Base-by-base conservation (phyloP, 1,284 basidiomycete species). In the Irpex rosettiformis region DNA sequence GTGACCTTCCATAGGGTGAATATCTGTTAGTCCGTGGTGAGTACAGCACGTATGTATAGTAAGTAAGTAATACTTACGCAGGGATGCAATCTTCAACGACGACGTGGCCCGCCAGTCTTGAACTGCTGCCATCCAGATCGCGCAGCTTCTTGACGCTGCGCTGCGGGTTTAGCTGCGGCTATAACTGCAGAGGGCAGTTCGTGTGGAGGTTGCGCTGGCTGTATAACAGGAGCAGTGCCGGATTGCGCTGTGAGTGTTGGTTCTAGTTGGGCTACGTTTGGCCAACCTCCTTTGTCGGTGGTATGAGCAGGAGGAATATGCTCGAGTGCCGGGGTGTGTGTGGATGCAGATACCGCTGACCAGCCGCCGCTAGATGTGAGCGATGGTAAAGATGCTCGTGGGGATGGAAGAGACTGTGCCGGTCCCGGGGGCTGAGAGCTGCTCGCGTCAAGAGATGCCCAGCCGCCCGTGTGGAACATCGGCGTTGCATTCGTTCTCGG, bases 101-200 rank as follows among this genome's bases (percentile, higher is more conserved):
- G 66, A 29, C 67, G 63, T 3, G 68, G 63, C 13, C 61, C 68
- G 13, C 65, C 68, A 27, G 68, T 63, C 29, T 67, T 79, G 63
- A 84, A 85, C 61, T 82, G 77, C 67, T 84, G 81, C 83, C 83
- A 84, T 30, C 78, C 80, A 25, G 77, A 77, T 2, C 70, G 65
- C 3, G 68, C 62, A 0, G 59, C 42, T 42, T 70, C 69, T 51
- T 66, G 68, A 2, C 60, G 59, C 3, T 52, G 55, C 13, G 61
- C 52, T 25, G 49, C 25, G 21, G 54, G 51, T n/a, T 51, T 24
- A 5, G 53, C 22, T 54, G 18, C 7, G 8, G 52, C 21, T 13
- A 16, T 45, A 45, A 29, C 25, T 2, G 43, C 22, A 25, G 27
- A 29, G 16, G 25, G 3, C 16, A 28, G 22, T 16, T 55, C 27